Evolutionary conservation across 108 stramenopile genomes (phyloP), one percentile per base, ranked within the genome.

Genomic region (Conticribra weissflogii): DNA sequence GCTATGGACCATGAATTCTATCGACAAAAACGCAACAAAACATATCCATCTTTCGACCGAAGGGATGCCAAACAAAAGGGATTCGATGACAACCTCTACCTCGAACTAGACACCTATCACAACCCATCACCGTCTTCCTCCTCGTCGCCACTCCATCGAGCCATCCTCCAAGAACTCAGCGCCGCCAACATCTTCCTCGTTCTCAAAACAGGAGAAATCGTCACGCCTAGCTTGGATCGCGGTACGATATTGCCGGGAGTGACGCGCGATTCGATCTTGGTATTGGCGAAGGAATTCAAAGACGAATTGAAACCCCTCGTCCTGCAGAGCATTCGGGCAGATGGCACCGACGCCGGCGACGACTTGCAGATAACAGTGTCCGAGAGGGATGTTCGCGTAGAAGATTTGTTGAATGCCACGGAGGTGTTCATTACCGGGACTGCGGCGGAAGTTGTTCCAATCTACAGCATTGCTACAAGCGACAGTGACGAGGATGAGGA

Each of bases 141-240:
- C 0, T 59, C 58, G 30, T 69, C 68, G 31, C 55, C 56, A 27
- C 47, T 79, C 0, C 44, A 57, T 5, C 50, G 75, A 19, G 92
- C 92, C 5, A 76, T 89, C 32, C 22, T 94, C 21, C 89, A 94
- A 71, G 92, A 94, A 73, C 79, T 91, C 67, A 84, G 83, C 25
- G 92, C 92, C 0, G 89, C 88, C 45, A 94, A 94, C 64, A 74
- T 94, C 24, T 94, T 94, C 68, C 76, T 91, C 44, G 92, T 94
- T 3, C 66, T 94, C 17, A 86, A 85, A 48, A 85, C 83, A 33
- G 89, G 89, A 16, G 88, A 91, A 66, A 91, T 94, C 53, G 88
- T 94, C 0, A 91, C 92, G 30, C 92, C 92, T 18, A 74, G 81
- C 25, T 66, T 94, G 61, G 77, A 88, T 16, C 78, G 88, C n/a